Percentiles rank a stretch among this genome's conserved stretches.
Conservation (phyloP, 2,329 filamentous ascomycete genomes). For the Colletotrichum sp. region DNA sequence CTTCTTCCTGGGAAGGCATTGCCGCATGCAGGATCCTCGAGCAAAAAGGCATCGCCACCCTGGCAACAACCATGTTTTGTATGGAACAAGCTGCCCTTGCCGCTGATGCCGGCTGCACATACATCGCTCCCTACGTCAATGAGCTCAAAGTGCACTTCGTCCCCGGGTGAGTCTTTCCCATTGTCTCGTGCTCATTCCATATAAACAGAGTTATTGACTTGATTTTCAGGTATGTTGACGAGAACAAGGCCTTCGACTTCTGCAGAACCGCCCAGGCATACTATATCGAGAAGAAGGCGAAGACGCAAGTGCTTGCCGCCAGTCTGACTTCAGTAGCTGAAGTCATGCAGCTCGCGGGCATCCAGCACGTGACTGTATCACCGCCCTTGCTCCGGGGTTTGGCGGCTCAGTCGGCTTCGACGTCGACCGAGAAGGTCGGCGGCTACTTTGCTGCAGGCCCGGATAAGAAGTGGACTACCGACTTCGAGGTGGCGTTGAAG, state of each 20-base stretch:
- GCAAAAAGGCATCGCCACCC: conserved; percentile 56
- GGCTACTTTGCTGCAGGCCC: conserved; percentile 33
- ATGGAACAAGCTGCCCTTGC: conserved; percentile 65
- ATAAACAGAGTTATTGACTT: background rate
- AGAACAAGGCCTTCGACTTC: conserved; percentile 54
- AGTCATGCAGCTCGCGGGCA: conserved; percentile 62
- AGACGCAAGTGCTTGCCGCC: conserved; percentile 59
- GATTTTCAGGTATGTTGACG: conserved; percentile 48
- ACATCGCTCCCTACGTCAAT: conserved; percentile 71
- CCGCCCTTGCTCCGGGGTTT: conserved; percentile 55
- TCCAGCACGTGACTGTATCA: conserved; percentile 64
- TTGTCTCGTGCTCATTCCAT: background rate
- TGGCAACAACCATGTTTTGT: conserved; percentile 68
- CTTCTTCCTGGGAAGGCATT: conserved; percentile 67
- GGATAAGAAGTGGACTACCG: conserved; percentile 24
- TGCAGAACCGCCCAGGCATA: conserved; percentile 58
- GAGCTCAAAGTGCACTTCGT: conserved; percentile 68
- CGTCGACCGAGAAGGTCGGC: conserved; percentile 33
- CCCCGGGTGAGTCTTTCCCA: conserved; percentile 38
- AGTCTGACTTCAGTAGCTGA: conserved; percentile 63
- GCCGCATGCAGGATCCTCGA: conserved; percentile 62
- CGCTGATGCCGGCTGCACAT: conserved; percentile 60
- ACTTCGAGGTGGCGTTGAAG: conserved; percentile 27
- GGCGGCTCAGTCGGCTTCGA: conserved; percentile 37
- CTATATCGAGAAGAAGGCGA: conserved; percentile 44